Conservation (phyloP, 164 flowering plant genomes). For the Aristolochia contorta region DNA sequence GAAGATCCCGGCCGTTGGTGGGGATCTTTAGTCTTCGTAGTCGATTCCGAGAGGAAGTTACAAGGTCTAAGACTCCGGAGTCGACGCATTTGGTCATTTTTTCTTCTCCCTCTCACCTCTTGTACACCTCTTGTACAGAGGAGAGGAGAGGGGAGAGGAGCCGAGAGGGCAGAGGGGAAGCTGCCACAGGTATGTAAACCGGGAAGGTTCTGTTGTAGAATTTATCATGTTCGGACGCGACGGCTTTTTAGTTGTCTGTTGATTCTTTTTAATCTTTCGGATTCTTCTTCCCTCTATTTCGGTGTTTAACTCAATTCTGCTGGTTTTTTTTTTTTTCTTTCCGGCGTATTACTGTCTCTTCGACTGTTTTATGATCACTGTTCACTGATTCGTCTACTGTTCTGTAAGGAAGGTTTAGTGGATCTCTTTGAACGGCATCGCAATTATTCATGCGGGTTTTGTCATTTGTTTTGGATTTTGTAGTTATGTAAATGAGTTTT, state of each 20-base stretch:
- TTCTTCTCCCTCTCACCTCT: conserved; percentile 2
- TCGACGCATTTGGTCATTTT: background rate
- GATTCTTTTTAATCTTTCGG: background rate
- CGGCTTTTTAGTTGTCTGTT: background rate
- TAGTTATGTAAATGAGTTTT: too few relatives aligned
- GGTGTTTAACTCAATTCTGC: background rate
- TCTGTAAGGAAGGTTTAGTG: background rate
- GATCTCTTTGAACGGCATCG: background rate
- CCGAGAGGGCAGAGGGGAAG: background rate
- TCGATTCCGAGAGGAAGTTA: conserved; percentile 3
- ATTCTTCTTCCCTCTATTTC: background rate
- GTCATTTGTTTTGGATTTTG: background rate
- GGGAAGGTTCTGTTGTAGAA: background rate
- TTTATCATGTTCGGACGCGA: background rate
- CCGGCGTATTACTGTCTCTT: background rate
- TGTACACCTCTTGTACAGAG: background rate
- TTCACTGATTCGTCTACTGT: background rate
- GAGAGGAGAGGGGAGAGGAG: background rate
- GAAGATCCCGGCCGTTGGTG: conserved; percentile 5
- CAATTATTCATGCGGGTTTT: too few relatives aligned
- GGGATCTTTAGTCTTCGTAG: background rate
- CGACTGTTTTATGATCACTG: too few relatives aligned
- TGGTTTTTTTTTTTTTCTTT: background rate
- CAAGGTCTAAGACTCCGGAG: background rate
- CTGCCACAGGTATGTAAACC: conserved; percentile 1